Conservation (phyloP, 2,329 filamentous ascomycete species). For the Sclerotinia spermophila region DNA sequence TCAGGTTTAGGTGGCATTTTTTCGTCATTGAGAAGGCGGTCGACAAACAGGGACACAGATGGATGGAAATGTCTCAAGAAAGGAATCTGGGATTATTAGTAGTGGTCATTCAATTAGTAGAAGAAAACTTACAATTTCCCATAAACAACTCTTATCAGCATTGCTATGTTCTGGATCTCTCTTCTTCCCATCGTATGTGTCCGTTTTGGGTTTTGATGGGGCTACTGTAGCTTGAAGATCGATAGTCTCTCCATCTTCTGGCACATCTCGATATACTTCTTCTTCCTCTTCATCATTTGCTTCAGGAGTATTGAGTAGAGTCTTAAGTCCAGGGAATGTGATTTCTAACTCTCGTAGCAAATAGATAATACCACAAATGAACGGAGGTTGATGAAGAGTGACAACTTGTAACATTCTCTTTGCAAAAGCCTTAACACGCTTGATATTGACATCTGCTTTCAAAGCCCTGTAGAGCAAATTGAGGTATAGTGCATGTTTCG, state of each 20-base stretch:
- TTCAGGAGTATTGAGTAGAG: constrained; percentile 77
- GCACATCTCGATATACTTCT: constrained; percentile 57
- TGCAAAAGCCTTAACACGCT: constrained; percentile 90
- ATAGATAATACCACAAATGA: constrained; percentile 90
- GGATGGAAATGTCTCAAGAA: constrained; percentile 85
- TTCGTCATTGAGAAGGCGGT: constrained; percentile 64
- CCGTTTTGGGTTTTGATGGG: constrained; percentile 19
- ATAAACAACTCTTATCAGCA: constrained; percentile 88
- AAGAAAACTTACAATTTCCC: constrained; percentile 67
- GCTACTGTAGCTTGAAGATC: constrained; percentile 8
- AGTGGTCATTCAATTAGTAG: not conserved
- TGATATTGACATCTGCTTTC: constrained; percentile 85
- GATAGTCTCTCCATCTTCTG: constrained; percentile 48
- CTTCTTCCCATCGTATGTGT: constrained; percentile 80
- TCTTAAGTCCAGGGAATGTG: constrained; percentile 75
- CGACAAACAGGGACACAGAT: constrained; percentile 81
- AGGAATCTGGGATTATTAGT: constrained; percentile 46
- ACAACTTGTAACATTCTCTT: constrained; percentile 89
- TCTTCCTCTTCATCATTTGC: constrained; percentile 64
- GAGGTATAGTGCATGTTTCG: constrained; percentile 92
- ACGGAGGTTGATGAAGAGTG: constrained; percentile 84
- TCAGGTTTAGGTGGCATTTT: constrained; percentile 84
- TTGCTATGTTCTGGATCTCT: constrained; percentile 88
- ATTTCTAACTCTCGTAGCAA: constrained; percentile 76
- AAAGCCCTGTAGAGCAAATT: constrained; percentile 86